These are phyloP conservation scores for Plasmodium sp. DNA, from an alignment of 169 alveolate species.

Conservation along the genomic window DNA sequence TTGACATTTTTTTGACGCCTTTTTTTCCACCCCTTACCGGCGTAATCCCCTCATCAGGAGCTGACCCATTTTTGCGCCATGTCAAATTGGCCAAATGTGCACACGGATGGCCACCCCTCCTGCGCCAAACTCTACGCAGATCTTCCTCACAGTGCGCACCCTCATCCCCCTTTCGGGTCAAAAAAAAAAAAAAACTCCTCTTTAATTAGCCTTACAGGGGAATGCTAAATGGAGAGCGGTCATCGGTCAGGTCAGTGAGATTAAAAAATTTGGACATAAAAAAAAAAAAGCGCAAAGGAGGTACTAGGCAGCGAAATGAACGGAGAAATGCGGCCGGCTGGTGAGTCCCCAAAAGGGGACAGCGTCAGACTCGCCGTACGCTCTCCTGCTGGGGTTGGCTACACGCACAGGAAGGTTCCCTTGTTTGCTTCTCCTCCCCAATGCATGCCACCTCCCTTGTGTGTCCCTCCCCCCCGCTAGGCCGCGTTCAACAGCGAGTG, in stretches of 20 bases:
- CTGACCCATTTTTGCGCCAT: neutral
- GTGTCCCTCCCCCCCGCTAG: neutral
- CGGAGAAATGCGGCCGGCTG: neutral
- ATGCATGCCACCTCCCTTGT: neutral
- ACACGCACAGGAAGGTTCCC: neutral
- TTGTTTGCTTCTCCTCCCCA: too few relatives aligned
- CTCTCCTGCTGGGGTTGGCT: neutral
- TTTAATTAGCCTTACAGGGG: neutral
- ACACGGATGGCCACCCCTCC: neutral
- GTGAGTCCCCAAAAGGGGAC: neutral
- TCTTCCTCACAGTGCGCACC: too few relatives aligned
- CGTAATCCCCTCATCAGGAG: neutral
- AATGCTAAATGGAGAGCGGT: neutral
- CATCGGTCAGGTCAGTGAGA: neutral
- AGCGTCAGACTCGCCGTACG: neutral
- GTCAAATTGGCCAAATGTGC: neutral
- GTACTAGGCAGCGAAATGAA: neutral
- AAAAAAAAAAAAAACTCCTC: neutral
- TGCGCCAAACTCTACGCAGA: neutral
- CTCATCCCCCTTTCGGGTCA: neutral
- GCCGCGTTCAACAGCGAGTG: slow-evolving; percentile 34
- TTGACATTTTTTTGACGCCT: neutral
- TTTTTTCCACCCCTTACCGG: neutral
- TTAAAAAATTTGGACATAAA: neutral
- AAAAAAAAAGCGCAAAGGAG: neutral